Base-by-base conservation (phyloP, 306 rosid species). In the Citrullus amarus region DNA sequence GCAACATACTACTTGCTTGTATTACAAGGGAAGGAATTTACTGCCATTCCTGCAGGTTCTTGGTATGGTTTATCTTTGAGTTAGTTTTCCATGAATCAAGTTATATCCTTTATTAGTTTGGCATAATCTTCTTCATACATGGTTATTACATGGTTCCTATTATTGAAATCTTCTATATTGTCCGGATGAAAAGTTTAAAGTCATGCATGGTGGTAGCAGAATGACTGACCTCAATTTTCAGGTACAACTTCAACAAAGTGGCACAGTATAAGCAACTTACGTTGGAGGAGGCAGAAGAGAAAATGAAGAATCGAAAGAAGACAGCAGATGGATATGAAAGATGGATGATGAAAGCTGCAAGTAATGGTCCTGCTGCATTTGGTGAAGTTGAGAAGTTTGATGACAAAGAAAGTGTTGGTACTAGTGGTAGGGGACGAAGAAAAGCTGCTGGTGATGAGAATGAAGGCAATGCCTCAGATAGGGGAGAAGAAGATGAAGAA, bases 291-390 rank as follows among this genome's bases (percentile, higher is more conserved):
- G 99, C 99, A 10, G 99, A 95, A 82, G 99, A 95, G 89, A 95
- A 95, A 81, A 95, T 95, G 95, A 91, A 82, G 80, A 95, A 91
- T 82, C 84, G 97, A 83, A 95, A 91, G 88, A 95, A 92, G 84
- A 95, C 97, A 67, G 97, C 97, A 56, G 99, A 95, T 87, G 99
- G 99, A 60, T 95, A 95, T 86, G 90, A 95, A 85, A 89, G 97
- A 79, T 95, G 99, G 99, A 95, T 95, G 97, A 95, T 95, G 98
- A 95, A 95, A 87, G 93, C 91, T 69, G 98, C 97, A 83, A 89
- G 81, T 53, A 88, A 92, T 68, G 98, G 97, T 39, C 81, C 97
- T 80, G 96, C 97, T 79, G 93, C 88, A 63, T 91, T 91, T 82
- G 97, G 98, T 79, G 97, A 90, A 82, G 92, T 83, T 46, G 97